Conservation (phyloP, 2,329 filamentous ascomycete genomes). For the Apiospora pterosperma region DNA sequence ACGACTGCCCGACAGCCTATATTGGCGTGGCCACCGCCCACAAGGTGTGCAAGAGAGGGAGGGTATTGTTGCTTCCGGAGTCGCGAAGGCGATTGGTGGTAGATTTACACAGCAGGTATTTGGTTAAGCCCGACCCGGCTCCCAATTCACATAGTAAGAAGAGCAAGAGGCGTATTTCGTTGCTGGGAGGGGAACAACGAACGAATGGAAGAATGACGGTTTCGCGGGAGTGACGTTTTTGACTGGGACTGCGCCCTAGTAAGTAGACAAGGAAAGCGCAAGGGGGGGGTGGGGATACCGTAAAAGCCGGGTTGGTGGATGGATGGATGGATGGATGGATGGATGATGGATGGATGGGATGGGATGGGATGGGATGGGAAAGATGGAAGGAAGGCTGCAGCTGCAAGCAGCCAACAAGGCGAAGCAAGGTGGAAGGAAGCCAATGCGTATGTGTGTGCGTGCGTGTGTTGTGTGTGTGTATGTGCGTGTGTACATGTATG, state of each 20-base stretch:
- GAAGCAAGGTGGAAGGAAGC: neutral
- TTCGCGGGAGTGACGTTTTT: constrained; percentile 1
- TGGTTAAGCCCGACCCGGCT: neutral
- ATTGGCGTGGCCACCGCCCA: neutral
- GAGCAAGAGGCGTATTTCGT: neutral
- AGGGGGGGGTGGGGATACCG: neutral
- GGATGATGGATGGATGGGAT: neutral
- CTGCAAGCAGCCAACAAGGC: neutral
- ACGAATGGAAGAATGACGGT: neutral
- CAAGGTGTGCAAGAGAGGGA: neutral
- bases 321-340: neutral
- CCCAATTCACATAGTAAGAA: neutral
- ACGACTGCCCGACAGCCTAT: neutral
- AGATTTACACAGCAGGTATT: neutral
- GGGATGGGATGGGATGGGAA: neutral
- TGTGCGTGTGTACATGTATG: neutral
- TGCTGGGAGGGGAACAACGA: neutral
- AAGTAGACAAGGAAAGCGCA: constrained; percentile 2
- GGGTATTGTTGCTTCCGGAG: neutral
- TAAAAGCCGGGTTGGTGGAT: neutral
- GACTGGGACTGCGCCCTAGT: neutral
- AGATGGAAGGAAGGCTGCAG: constrained; percentile 2
- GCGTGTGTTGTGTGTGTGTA: too few relatives aligned
- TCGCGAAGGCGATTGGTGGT: neutral
- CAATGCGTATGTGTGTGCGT: neutral